Conservation (phyloP, 768 basidiomycete genomes). For the Boletus insuetus region DNA sequence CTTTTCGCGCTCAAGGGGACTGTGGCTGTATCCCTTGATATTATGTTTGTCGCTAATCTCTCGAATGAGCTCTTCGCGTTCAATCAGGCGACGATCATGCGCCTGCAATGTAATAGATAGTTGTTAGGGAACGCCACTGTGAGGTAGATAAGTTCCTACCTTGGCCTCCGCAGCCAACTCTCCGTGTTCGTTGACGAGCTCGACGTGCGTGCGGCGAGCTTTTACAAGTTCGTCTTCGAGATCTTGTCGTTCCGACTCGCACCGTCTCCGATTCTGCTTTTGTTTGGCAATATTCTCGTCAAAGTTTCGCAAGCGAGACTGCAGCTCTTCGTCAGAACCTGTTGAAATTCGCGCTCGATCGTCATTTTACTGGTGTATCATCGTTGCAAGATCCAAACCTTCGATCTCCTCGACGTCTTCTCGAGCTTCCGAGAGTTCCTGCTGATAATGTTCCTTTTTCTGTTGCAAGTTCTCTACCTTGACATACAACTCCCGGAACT, state of each 20-base stretch:
- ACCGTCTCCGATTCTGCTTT: constrained; percentile 45
- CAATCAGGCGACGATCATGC: constrained; percentile 64
- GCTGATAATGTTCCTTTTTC: constrained; percentile 57
- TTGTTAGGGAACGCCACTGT: background rate
- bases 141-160: constrained; percentile 35
- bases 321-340: constrained; percentile 77
- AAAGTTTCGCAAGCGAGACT: constrained; percentile 53
- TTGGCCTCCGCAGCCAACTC: constrained; percentile 71
- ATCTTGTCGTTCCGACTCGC: constrained; percentile 55
- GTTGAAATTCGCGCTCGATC: background rate
- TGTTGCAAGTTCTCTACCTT: constrained; percentile 62
- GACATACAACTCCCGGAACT: constrained; percentile 82
- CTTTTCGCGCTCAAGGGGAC: constrained; percentile 68
- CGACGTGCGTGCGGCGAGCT: constrained; percentile 51
- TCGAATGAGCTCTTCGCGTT: constrained; percentile 73
- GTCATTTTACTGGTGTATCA: too few relatives aligned
- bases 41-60: constrained; percentile 64
- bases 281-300: constrained; percentile 54
- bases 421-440: constrained; percentile 59
- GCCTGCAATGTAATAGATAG: constrained; percentile 41
- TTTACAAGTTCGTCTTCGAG: constrained; percentile 57
- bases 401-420: constrained; percentile 64
- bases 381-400: constrained; percentile 36
- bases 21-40: constrained; percentile 71
- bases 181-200: constrained; percentile 61